phyloP scores from a whole-genome alignment of 441 rosid species.

The Aquilaria agallochum region DNA sequence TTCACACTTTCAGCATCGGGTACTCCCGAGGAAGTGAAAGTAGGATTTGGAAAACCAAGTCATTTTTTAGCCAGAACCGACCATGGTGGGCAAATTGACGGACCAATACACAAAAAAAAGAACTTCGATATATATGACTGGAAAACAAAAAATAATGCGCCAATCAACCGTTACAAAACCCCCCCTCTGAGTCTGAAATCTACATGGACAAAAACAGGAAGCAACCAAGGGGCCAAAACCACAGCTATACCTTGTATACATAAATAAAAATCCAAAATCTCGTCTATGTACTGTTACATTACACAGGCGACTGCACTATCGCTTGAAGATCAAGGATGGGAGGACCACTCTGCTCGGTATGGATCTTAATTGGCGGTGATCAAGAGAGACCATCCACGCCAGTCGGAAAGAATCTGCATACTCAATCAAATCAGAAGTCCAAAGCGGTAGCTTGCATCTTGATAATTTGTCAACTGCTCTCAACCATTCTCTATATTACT shows the following conservation, averaged over 20 bases:
- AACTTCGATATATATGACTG: too few relatives aligned
- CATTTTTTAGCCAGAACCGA: too few relatives aligned
- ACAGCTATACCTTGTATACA: conserved; percentile 22
- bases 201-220: conserved; percentile 15
- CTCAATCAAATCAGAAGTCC: conserved; percentile 17
- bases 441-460: conserved; percentile 7
- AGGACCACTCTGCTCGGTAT: conserved; percentile 11
- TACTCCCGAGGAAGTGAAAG: too few relatives aligned
- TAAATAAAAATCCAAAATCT: conserved; percentile 25
- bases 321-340: conserved; percentile 6
- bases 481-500: conserved; percentile 2
- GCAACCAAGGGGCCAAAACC: conserved; percentile 1
- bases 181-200: conserved; percentile 11
- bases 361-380: conserved; percentile 9
- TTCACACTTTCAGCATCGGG: too few relatives aligned
- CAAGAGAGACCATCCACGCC: conserved; percentile 9
- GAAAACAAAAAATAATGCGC: neutral
- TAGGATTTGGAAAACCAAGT: too few relatives aligned
- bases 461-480: conserved; percentile 9
- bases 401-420: conserved; percentile 25
- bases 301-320: conserved; percentile 16
- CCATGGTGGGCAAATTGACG: too few relatives aligned
- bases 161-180: conserved; percentile 15
- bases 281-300: conserved; percentile 22
- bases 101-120: too few relatives aligned